A percentile compares a stretch with the other conserved stretches of the same genome.
Evolutionary conservation across 2,329 filamentous ascomycete species (phyloP).

Genomic region (Chrysoporthe deuterocubensis): DNA sequence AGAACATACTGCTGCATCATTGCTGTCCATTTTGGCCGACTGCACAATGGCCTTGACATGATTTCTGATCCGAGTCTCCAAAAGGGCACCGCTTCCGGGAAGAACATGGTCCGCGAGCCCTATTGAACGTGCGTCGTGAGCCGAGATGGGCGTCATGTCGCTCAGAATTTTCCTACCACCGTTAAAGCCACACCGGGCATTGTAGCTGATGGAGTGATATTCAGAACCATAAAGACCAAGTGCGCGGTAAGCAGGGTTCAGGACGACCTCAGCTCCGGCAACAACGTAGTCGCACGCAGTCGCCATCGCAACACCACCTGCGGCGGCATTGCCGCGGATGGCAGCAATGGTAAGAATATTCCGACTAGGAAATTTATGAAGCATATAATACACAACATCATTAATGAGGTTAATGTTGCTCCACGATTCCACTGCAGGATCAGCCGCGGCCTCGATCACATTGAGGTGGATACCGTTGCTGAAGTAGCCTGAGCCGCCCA

Average conservation of each 20-base stretch:
- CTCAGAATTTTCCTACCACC: conserved; percentile 39
- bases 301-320: conserved; percentile 48
- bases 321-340: conserved; percentile 46
- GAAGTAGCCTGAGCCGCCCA: conserved; percentile 47
- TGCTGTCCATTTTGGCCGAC: conserved; percentile 4
- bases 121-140: conserved; percentile 42
- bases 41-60: conserved; percentile 40
- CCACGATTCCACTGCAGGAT: conserved; percentile 46
- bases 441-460: conserved; percentile 45
- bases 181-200: conserved; percentile 41
- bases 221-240: conserved; percentile 45
- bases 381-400: conserved; percentile 44
- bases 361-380: conserved; percentile 42
- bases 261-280: conserved; percentile 42
- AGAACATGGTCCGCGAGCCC: conserved; percentile 46
- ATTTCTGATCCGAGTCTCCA: conserved; percentile 42
- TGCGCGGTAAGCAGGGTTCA: conserved; percentile 48
- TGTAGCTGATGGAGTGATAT: conserved; percentile 46
- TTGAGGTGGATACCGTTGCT: conserved; percentile 50
- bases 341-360: conserved; percentile 44
- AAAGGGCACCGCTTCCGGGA: conserved; percentile 37
- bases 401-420: conserved; percentile 50
- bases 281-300: conserved; percentile 43
- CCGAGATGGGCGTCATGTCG: conserved; percentile 44
- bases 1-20: conserved; percentile 16